phyloP scores from a whole-genome alignment of 768 basidiomycete species.

The Amyloporia xantha region DNA sequence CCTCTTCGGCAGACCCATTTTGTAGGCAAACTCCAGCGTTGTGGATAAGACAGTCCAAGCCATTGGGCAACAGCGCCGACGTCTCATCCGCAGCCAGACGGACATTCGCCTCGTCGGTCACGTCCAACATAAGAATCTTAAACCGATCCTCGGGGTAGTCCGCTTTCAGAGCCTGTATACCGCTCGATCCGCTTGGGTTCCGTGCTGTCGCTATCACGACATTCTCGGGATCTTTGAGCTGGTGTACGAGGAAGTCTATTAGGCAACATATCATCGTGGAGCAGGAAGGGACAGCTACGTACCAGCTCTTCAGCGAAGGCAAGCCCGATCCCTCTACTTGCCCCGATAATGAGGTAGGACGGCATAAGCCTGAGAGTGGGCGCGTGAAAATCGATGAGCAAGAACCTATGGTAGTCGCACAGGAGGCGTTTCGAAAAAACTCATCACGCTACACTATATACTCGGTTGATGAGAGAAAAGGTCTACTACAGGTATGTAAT shows the following conservation, averaged over 20 bases:
- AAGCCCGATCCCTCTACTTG: background rate
- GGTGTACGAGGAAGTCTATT: too few relatives aligned
- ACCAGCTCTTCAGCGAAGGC: background rate
- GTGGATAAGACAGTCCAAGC: conserved; percentile 1
- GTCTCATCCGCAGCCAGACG: background rate
- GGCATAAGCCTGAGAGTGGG: too few relatives aligned
- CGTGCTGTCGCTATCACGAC: background rate
- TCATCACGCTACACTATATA: too few relatives aligned
- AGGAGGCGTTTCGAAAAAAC: too few relatives aligned
- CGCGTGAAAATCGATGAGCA: too few relatives aligned
- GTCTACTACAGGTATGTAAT: too few relatives aligned
- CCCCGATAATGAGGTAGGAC: background rate
- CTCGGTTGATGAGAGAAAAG: too few relatives aligned
- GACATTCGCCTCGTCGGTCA: background rate
- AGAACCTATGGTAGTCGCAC: too few relatives aligned
- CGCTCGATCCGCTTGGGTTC: background rate
- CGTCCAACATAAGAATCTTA: background rate
- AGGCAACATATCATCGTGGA: too few relatives aligned
- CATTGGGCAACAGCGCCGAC: background rate
- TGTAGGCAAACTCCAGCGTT: background rate
- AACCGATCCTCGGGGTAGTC: background rate
- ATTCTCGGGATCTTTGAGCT: background rate
- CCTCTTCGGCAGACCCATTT: background rate
- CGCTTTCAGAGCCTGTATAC: background rate
- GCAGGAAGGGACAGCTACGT: too few relatives aligned